Conservation (phyloP, 495 filamentous ascomycete species). For the Penicillium mononematosum region DNA sequence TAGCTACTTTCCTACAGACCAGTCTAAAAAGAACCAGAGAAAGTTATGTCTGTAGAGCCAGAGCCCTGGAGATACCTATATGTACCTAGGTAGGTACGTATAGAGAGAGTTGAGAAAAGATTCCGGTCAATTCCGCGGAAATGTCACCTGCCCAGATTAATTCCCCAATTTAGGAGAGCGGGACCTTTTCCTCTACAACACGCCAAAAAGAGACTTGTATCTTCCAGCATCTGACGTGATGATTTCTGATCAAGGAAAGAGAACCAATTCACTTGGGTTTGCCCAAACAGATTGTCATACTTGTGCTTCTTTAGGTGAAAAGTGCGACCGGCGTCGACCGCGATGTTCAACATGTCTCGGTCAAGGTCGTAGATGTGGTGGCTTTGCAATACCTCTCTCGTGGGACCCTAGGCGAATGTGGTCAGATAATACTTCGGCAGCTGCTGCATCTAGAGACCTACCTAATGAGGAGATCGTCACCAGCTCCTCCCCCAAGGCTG, state of each 20-base stretch:
- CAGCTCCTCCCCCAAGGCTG: neutral
- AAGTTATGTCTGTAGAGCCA: too few species aligned
- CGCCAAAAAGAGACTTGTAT: neutral
- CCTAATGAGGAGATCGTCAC: conserved; percentile 2
- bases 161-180: conserved; percentile 1
- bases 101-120: neutral
- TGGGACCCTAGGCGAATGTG: conserved; percentile 3
- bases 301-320: conserved; percentile 15
- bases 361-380: conserved; percentile 11
- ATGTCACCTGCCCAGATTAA: neutral
- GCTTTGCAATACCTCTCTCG: conserved; percentile 3
- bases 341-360: conserved; percentile 12
- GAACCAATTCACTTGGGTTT: conserved; percentile 23
- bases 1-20: too few species aligned
- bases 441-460: neutral
- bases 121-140: neutral
- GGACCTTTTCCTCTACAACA: neutral
- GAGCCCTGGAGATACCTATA: too few species aligned
- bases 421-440: neutral
- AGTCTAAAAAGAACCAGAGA: too few species aligned
- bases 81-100: too few species aligned
- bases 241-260: conserved; percentile 17
- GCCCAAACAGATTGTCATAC: conserved; percentile 22
- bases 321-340: conserved; percentile 17
- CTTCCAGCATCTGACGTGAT: conserved; percentile 2